Evolutionary conservation across 2,329 filamentous ascomycete genomes (phyloP), one percentile per base, ranked within the genome.

Genomic region (Fusarium protoensiforme): DNA sequence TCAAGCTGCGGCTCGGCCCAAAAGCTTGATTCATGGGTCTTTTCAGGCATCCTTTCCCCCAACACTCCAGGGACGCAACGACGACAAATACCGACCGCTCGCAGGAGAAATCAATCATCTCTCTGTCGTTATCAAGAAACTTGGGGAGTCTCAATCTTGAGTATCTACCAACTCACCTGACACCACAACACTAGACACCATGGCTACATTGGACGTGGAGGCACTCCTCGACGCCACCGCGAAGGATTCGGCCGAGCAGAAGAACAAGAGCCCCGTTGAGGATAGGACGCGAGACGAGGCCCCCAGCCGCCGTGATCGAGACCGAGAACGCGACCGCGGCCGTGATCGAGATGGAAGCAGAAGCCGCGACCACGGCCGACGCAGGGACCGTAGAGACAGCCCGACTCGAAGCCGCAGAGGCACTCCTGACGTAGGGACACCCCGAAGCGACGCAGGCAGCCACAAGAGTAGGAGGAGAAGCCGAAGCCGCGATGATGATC

Each of bases 171-270:
- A 70, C 51, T 67, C 39, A 75, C 58, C 57, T 65, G 56, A 73
- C 65, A 59, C 39, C 62, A 65, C 69, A 59, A 53, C 61, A 65
- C 67, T 51, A 77, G 74, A 68, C 75, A 83, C 74, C 71, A 88
- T 88, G 86, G 83, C 85, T 61, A 85, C 83, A 65, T 81, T 88
- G 77, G 94, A 97, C 81, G 94, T 98, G 78, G 95, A 98, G 87
- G 94, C 94, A 75, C 89, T 98, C 74, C 91, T 98, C 77, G 95
- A 98, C 84, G 94, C 93, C 60, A 94, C 93, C 72, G 94, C 93
- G 61, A 92, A 91, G 81, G 87, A 87, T 75, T 84, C 86, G 68
- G 84, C 85, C 62, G 85, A 88, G 62, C 85, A 86, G 78, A 85
- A 86, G 68, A 80, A 78, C 70, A 84, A 84, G 77, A 77, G 82